A percentile compares a stretch with the other conserved stretches of the same genome.
These are phyloP conservation scores for Olyra latifolia DNA, from an alignment of 176 grass and related monocot species.

Conservation along the genomic window DNA sequence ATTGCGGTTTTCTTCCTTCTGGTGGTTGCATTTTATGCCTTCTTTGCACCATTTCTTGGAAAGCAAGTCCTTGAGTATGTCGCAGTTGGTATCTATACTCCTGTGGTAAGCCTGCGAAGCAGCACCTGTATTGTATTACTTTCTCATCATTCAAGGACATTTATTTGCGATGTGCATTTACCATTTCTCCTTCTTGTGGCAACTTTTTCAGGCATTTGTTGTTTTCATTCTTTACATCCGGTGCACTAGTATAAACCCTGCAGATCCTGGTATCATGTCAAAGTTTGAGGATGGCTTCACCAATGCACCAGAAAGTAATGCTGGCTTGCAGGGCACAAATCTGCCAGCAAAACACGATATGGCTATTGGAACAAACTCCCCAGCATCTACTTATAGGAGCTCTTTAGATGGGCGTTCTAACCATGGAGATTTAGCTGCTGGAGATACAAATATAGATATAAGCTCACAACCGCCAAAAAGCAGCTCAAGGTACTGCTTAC, in stretches of 20 bases:
- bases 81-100: conserved; percentile 57
- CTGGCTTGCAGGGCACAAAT: conserved; percentile 31
- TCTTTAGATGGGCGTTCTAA: conserved; percentile 54
- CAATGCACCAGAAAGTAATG: conserved; percentile 40
- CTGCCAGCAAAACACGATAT: conserved; percentile 35
- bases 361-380: conserved; percentile 40
- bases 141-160: conserved; percentile 4
- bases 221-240: conserved; percentile 88
- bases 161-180: conserved; percentile 23
- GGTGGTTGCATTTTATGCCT: conserved; percentile 77
- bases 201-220: conserved; percentile 56
- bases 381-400: conserved; percentile 51
- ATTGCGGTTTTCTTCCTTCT: conserved; percentile 83
- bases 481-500: conserved; percentile 51
- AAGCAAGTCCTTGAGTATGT: conserved; percentile 54
- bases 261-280: conserved; percentile 84
- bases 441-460: conserved; percentile 34
- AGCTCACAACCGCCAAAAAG: conserved; percentile 15
- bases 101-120: conserved; percentile 55
- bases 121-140: neutral
- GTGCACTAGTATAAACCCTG: conserved; percentile 90
- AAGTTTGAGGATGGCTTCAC: conserved; percentile 58
- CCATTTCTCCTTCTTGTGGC: conserved; percentile 15
- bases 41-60: conserved; percentile 81
- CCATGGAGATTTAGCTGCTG: conserved; percentile 44